Conservation (phyloP, 2,329 filamentous ascomycete genomes). For the Venturia carpophila region DNA sequence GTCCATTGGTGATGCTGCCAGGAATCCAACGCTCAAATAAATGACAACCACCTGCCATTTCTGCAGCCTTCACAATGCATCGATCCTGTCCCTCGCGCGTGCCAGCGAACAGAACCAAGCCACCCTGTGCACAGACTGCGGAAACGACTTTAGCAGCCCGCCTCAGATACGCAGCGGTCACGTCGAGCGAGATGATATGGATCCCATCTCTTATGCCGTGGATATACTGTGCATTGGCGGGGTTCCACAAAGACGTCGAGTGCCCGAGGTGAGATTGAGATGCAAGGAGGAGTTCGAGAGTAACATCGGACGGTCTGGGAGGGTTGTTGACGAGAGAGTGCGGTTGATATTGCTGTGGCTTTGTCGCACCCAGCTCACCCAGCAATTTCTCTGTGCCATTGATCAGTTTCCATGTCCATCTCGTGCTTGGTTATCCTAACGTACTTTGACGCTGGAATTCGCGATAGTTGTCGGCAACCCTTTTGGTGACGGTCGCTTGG, state of each 20-base stretch:
- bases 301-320: slow-evolving; percentile 69
- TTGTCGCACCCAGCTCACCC: slow-evolving; percentile 30
- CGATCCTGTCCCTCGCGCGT: slow-evolving; percentile 75
- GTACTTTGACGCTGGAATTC: slow-evolving; percentile 36
- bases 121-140: slow-evolving; percentile 73
- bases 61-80: slow-evolving; percentile 71
- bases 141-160: slow-evolving; percentile 87
- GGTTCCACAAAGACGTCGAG: slow-evolving; percentile 86
- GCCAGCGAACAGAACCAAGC: slow-evolving; percentile 83
- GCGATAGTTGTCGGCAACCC: slow-evolving; percentile 35
- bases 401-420: slow-evolving; percentile 1
- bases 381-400: slow-evolving; percentile 24
- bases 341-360: slow-evolving; percentile 54
- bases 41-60: slow-evolving; percentile 72
- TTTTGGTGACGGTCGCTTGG: not conserved
- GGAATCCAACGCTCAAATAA: slow-evolving; percentile 90
- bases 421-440: slow-evolving; percentile 5
- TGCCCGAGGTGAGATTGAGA: slow-evolving; percentile 86
- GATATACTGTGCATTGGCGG: slow-evolving; percentile 88
- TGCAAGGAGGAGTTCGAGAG: slow-evolving; percentile 83
- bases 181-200: slow-evolving; percentile 88
- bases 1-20: slow-evolving; percentile 84
- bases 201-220: slow-evolving; percentile 80
- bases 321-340: slow-evolving; percentile 62
- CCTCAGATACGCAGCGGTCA: slow-evolving; percentile 81